phyloP scores from a whole-genome alignment of 768 basidiomycete genomes.

The Suillus brevipes region DNA sequence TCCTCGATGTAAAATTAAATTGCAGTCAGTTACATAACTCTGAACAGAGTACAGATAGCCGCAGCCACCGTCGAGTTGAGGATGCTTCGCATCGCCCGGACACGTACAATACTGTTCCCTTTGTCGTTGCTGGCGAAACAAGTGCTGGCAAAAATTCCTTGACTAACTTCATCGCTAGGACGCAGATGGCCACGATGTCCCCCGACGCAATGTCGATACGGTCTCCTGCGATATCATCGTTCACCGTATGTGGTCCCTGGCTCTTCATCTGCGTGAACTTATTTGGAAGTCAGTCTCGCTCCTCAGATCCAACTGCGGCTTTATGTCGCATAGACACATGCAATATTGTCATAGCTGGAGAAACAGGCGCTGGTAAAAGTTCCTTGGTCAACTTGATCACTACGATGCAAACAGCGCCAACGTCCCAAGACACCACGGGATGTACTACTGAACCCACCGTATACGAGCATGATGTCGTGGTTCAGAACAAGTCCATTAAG shows the following conservation, averaged over 20 bases:
- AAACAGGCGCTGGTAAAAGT: not conserved
- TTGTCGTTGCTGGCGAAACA: slow-evolving; percentile 21
- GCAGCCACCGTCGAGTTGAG: not conserved
- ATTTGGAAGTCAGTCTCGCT: no score
- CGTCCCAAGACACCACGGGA: slow-evolving; percentile 1
- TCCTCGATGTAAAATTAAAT: not conserved
- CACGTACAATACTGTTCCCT: no score
- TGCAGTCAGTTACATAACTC: not conserved
- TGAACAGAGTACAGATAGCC: not conserved
- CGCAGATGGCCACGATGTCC: slow-evolving; percentile 19
- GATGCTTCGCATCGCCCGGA: not conserved
- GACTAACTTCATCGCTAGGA: slow-evolving; percentile 26
- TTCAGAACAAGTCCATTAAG: not conserved
- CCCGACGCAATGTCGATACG: no score
- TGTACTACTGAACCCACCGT: slow-evolving; percentile 1
- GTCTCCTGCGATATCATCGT: no score
- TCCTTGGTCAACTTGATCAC: no score
- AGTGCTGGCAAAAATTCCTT: slow-evolving; percentile 31
- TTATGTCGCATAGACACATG: no score
- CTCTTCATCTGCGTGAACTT: no score
- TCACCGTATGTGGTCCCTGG: no score
- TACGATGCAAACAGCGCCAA: no score
- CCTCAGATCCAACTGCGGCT: no score
- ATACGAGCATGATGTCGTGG: not conserved
- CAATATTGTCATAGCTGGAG: not conserved